phyloP scores from a whole-genome alignment of 106 monocot genomes.

The Iris macrosiphon region DNA sequence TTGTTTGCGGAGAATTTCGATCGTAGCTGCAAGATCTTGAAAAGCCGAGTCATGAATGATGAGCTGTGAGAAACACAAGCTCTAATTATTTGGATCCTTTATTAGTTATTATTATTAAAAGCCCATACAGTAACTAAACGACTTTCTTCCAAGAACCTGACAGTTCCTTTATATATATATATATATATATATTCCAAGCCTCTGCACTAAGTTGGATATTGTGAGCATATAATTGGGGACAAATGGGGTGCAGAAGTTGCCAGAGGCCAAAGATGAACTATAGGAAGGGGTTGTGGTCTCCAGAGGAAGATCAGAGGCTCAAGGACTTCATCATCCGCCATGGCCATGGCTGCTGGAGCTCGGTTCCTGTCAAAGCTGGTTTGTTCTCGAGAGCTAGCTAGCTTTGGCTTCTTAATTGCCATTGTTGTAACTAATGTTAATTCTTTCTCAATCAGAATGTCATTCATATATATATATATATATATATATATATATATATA shows the following conservation, averaged over 20 bases:
- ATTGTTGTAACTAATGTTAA: too few species aligned
- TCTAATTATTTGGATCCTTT: neutral
- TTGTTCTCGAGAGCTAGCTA: too few species aligned
- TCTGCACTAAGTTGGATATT: neutral
- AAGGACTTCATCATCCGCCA: slow-evolving; percentile 9
- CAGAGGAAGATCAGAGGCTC: slow-evolving; percentile 27
- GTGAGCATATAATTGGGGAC: too few species aligned
- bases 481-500: too few species aligned
- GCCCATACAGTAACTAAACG: neutral
- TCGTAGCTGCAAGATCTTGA: neutral
- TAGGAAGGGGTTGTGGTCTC: slow-evolving; percentile 29
- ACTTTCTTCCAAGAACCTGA: neutral
- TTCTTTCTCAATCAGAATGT: too few species aligned
- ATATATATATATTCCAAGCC: neutral
- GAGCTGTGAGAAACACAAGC: neutral
- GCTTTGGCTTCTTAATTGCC: too few species aligned
- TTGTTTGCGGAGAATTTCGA: neutral
- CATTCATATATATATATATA: too few species aligned
- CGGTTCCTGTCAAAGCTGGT: slow-evolving; percentile 24
- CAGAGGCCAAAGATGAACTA: slow-evolving; percentile 13
- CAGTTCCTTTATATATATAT: neutral
- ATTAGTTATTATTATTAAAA: too few species aligned
- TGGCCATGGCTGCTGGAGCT: slow-evolving; percentile 33
- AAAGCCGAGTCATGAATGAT: neutral
- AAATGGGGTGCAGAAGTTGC: slow-evolving; percentile 14